Conservation (phyloP, 2,329 filamentous ascomycete genomes). For the Alternaria dauci region DNA sequence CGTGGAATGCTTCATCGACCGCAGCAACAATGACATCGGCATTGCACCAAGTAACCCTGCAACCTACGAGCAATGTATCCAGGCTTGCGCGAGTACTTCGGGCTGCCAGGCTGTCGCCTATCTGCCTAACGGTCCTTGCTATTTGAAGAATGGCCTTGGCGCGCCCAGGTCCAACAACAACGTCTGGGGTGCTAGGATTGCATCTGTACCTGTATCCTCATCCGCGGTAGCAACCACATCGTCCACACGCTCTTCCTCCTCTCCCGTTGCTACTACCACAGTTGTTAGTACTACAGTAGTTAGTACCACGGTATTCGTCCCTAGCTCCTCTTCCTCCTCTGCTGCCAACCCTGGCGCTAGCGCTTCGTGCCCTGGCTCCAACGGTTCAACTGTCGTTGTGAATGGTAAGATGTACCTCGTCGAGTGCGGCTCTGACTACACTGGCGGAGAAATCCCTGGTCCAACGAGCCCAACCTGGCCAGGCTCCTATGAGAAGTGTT, state of each 20-base stretch:
- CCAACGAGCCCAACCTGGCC: conserved; percentile 17
- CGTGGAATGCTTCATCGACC: conserved; percentile 23
- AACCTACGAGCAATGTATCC: conserved; percentile 14
- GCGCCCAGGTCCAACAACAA: conserved; percentile 6
- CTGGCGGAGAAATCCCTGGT: conserved; percentile 7
- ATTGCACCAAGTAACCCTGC: conserved; percentile 3
- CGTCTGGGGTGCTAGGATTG: conserved; percentile 21
- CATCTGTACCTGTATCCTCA: not conserved
- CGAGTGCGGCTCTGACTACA: conserved; percentile 20
- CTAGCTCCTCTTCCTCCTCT: not conserved
- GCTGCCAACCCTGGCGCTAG: not conserved
- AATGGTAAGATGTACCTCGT: conserved; percentile 12
- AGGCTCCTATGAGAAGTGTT: conserved; percentile 25
- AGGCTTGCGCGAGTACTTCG: conserved; percentile 9
- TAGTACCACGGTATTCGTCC: not conserved
- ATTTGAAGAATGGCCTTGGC: conserved; percentile 20
- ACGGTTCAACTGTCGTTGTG: conserved; percentile 6
- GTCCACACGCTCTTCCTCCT: conserved; percentile 2
- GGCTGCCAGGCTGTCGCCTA: conserved; percentile 20
- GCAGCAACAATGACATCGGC: conserved; percentile 13
- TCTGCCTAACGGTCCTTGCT: conserved; percentile 22
- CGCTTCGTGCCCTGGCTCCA: conserved; percentile 18
- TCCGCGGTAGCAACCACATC: not conserved
- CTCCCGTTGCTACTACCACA: not conserved
- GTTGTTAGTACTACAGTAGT: not conserved